Base-by-base conservation (phyloP, 1,284 basidiomycete species). In the Leccinum subrobustum region DNA sequence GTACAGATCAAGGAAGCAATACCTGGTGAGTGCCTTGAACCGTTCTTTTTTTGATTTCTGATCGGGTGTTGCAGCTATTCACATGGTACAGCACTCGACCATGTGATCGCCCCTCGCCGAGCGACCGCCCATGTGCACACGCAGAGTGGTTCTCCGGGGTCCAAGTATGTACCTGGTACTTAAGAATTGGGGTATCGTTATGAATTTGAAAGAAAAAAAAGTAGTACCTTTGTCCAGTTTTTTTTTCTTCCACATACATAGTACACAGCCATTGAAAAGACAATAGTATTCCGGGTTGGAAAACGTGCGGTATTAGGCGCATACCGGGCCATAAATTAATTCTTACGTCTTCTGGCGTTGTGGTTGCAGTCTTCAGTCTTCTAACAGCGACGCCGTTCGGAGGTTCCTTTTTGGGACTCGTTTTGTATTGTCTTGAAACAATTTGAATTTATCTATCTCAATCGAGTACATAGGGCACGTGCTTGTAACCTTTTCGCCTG, bases 61-160 rank as follows among this genome's bases (percentile, higher is more conserved):
- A 64, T 54, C 12, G 16, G 8, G 39, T 23, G 14, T 27, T 31
- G 12, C 25, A 64, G 65, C 63, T 23, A 66, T 64, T n/a, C 54
- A 64, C 27, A 61, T 64, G 65, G 42, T 64, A 3, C 65, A 64
- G 16, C 48, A 64, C 35, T 50, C 63, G 3, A 66, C 63, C 33
- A 29, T 23, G 12, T 64, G 59, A 63, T 55, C 7, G 7, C 14
- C 7, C n/a, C 23, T 16, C 4, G 27, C 25, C 9, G 48, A 27
- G 23, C 14, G 14, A 25, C 25, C 23, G 25, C 48, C 20, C 25
- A 27, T 23, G 16, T 23, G 48, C 48, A 50, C 14, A 27, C 23
- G 25, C 14, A n/a, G 47, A 25, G 48, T 44, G 42, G 18, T 23
- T 9, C 44, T 47, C 44, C 6, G 14, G 44, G 18, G 44, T 20